Evolutionary conservation across 2,329 filamentous ascomycete species (phyloP), one percentile per base, ranked within the genome.

Genomic region (Camillea tinctor): DNA sequence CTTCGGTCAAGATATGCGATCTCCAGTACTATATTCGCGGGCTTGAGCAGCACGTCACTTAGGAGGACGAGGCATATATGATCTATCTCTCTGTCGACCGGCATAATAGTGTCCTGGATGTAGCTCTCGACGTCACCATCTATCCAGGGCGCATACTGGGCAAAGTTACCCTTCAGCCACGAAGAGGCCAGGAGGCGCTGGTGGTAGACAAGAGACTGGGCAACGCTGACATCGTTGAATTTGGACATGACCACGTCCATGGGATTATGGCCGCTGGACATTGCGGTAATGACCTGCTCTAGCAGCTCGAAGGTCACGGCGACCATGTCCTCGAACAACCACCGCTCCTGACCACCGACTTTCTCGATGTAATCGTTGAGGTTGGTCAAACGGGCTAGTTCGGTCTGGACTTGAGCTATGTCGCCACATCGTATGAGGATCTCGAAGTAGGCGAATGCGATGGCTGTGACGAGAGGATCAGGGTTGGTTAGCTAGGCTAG

Each of bases 391-490:
- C 94, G 88, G 22, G 83, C 81, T 59, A 87, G 80, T 76, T 98
- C 94, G 66, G 83, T 83, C 40, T 88, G 81, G 60, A 96, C 80
- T 66, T 87, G 85, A 64, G 79, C 78, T 59, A 80, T 79, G 72
- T 92, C 87, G 67, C 86, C 87, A 52, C 84, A 79, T 64, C 86
- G 85, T 68, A 94, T 81, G 57, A 98, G 82, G 52, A 87, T 89
- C 76, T 99, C 95, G 72, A 96, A 97, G 76, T 97, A 98, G 65
- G 88, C 88, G 75, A 96, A 99, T 22, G 89, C 93, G 72, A 97
- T 90, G 55, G 94, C 95, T 98, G 74, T 40, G 66, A 61, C 24
- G 24, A 54, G 20, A 23, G 50, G 26, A 56, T 48, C 59, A 58
- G 60, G 17, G 56, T 58, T 52, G 60, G 59, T 66, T 30, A 58